A percentile compares a stretch with the other conserved stretches of the same genome.
These are phyloP conservation scores for Talaromyces adpressus DNA, from an alignment of 495 filamentous ascomycete species.

Conservation along the genomic window DNA sequence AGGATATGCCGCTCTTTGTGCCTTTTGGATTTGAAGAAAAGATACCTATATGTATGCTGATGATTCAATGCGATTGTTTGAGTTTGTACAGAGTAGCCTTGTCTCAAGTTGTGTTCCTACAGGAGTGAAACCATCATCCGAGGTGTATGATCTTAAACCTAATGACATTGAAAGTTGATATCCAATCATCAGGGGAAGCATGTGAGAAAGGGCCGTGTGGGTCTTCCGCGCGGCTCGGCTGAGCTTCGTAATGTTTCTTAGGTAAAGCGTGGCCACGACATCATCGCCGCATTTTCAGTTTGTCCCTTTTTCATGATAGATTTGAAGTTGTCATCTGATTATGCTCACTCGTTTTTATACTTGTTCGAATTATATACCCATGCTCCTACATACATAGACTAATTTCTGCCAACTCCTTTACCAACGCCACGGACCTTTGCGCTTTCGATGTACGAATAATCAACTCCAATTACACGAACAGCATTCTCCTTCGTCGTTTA, in stretches of 20 bases:
- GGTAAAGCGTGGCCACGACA: not conserved
- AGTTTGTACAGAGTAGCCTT: too few species aligned
- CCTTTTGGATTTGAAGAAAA: not conserved
- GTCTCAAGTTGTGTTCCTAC: too few species aligned
- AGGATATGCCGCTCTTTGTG: not conserved
- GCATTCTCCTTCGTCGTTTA: not conserved
- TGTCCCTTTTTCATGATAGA: not conserved
- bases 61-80: not conserved
- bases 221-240: too few species aligned
- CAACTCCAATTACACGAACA: not conserved
- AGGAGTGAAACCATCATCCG: not conserved
- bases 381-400: not conserved
- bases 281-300: not conserved
- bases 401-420: not conserved
- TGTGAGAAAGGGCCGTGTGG: too few species aligned
- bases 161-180: too few species aligned
- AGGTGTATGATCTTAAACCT: not conserved
- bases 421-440: not conserved
- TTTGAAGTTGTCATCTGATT: not conserved
- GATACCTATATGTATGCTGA: constrained; percentile 1
- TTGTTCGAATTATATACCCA: not conserved
- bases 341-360: not conserved
- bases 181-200: too few species aligned
- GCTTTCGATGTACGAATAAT: not conserved
- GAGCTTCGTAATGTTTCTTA: too few species aligned